A percentile compares a stretch with the other conserved stretches of the same genome.
Evolutionary conservation across 2,329 filamentous ascomycete species (phyloP).

Genomic region (Pseudopyricularia cyperi): DNA sequence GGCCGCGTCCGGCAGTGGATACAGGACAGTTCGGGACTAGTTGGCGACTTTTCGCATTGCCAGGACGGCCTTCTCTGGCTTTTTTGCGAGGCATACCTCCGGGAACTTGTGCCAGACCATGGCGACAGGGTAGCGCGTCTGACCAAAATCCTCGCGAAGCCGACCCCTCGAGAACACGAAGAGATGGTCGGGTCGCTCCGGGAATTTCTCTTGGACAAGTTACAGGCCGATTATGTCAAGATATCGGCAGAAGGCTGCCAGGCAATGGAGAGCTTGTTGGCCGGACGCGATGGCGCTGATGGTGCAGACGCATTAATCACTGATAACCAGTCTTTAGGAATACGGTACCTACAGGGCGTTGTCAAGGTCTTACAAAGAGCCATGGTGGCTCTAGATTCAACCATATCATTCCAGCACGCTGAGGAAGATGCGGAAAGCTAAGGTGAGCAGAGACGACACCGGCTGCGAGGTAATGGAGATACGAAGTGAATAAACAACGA

Average conservation of each 20-base stretch:
- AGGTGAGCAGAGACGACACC: no score
- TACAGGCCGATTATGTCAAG: slow-evolving; percentile 25
- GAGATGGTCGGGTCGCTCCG: slow-evolving; percentile 23
- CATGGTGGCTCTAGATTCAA: slow-evolving; percentile 7
- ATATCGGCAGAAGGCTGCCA: slow-evolving; percentile 21
- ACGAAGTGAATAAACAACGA: no score
- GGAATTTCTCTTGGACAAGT: slow-evolving; percentile 21
- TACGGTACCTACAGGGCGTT: slow-evolving; percentile 35
- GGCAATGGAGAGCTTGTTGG: background rate
- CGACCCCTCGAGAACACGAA: slow-evolving; percentile 25
- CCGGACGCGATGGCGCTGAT: slow-evolving; percentile 23
- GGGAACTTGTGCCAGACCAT: slow-evolving; percentile 6
- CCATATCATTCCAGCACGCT: background rate
- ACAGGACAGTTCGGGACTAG: slow-evolving; percentile 8
- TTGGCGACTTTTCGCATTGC: slow-evolving; percentile 30
- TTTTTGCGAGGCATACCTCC: slow-evolving; percentile 25
- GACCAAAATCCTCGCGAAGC: slow-evolving; percentile 9
- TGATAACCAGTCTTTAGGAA: slow-evolving; percentile 31
- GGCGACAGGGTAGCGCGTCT: slow-evolving; percentile 4
- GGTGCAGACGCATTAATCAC: slow-evolving; percentile 14
- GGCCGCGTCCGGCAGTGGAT: slow-evolving; percentile 24
- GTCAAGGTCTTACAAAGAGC: slow-evolving; percentile 30
- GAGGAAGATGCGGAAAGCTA: background rate
- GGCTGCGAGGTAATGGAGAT: background rate
- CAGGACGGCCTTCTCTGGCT: slow-evolving; percentile 41